Percentiles rank a stretch among this genome's conserved stretches.
These are phyloP conservation scores for Aureobasidium musti DNA, from an alignment of 2,329 filamentous ascomycete species.

Conservation along the genomic window DNA sequence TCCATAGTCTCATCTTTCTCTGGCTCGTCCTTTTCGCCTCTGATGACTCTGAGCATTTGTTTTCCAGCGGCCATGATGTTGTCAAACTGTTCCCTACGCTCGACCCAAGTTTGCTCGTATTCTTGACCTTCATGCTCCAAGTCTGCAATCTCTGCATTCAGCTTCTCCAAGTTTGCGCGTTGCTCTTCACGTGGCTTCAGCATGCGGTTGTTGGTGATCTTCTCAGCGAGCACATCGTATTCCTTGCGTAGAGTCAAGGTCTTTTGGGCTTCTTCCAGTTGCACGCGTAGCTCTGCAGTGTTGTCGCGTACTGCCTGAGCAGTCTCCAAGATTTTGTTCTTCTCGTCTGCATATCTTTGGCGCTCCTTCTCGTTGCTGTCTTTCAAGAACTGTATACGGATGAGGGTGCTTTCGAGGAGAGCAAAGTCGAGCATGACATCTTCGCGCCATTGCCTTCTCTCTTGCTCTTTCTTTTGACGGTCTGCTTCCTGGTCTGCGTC, in stretches of 20 bases:
- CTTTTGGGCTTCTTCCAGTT: constrained; percentile 73
- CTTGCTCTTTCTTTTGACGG: constrained; percentile 54
- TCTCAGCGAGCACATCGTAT: constrained; percentile 85
- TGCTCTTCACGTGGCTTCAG: constrained; percentile 85
- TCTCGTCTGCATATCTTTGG: constrained; percentile 78
- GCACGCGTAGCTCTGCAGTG: constrained; percentile 69
- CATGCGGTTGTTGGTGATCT: constrained; percentile 78
- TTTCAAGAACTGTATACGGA: constrained; percentile 83
- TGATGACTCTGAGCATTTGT: constrained; percentile 78
- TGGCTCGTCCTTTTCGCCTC: constrained; percentile 93
- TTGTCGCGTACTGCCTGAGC: constrained; percentile 76
- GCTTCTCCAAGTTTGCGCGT: constrained; percentile 71
- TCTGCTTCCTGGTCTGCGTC: constrained; percentile 50
- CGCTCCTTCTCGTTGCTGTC: constrained; percentile 82
- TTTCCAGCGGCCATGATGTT: constrained; percentile 89
- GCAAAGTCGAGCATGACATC: constrained; percentile 87
- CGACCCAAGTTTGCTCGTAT: constrained; percentile 80
- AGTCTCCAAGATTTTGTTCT: constrained; percentile 73
- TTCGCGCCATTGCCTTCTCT: constrained; percentile 71
- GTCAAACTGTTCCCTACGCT: constrained; percentile 82
- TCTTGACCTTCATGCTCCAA: constrained; percentile 80
- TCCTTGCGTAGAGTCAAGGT: constrained; percentile 76
- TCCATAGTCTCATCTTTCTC: constrained; percentile 83
- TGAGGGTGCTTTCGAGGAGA: constrained; percentile 80
- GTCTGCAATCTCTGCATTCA: constrained; percentile 85